Base-by-base conservation (phyloP, 176 grass and related monocot genomes). In the sorghum (Sorghum bicolor) region DNA sequence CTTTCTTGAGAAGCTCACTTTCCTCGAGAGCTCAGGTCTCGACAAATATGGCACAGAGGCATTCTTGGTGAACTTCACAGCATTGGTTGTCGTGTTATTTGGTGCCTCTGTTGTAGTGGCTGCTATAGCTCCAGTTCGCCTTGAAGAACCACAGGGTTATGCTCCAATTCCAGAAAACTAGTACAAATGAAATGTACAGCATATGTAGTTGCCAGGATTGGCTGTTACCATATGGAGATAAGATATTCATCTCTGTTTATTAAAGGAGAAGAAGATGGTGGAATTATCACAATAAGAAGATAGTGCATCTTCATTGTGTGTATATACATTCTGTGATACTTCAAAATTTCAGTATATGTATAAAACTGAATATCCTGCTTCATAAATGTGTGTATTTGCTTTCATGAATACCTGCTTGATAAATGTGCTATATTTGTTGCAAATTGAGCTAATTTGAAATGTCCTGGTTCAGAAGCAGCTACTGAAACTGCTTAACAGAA, bases 31-130 rank as follows among this genome's bases (percentile, higher is more conserved):
- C 84, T 76, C 88, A 39, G 92, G 90, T 22, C 79, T 98, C 0
- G 80, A 86, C 30, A 95, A 95, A 62, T 95, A 93, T 70, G 85
- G 95, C 13, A 43, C 87, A 47, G 92, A 98, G 79, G 87, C 95
- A 52, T 89, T 98, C 67, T 82, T 93, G 76, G 92, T 98, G 58
- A 98, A 98, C 60, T 93, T 86, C 60, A 98, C 90, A 29, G 95
- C 90, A 57, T 76, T 98, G 43, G 72, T 91, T 5, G 92, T 98
- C 17, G 85, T 93, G 24, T 60, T 98, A 12, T 87, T 98, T 48
- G 95, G 89, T 77, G 84, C 91, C 31, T 88, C 80, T 41, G 91
- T 95, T 39, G 88, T 97, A 41, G 75, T 93, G 10, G 86, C 92
- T 86, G 92, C 75, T 28, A 28, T 94, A 71, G 82, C 95, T 70